phyloP scores from a whole-genome alignment of 495 filamentous ascomycete species.

The Penicillium nucicola region DNA sequence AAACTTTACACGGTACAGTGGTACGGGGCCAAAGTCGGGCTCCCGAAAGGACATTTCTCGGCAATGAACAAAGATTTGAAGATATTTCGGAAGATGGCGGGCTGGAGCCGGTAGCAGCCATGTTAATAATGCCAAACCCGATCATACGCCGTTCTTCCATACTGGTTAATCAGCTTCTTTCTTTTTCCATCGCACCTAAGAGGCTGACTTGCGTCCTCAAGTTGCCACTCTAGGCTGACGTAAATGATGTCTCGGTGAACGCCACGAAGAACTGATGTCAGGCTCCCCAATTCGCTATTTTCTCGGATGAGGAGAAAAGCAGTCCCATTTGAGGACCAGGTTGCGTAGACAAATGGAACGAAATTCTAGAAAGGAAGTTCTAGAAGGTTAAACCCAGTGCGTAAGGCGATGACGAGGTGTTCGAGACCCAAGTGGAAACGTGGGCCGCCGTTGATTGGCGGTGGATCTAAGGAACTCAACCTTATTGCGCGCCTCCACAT shows the following conservation, averaged over 20 bases:
- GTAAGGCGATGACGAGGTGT: conserved; percentile 3
- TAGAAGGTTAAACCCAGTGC: neutral
- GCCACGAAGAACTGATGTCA: conserved; percentile 1
- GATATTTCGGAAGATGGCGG: too few relatives aligned
- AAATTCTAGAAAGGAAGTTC: conserved; percentile 1
- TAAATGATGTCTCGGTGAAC: neutral
- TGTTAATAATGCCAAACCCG: too few relatives aligned
- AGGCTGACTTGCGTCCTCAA: neutral
- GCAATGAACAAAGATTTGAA: too few relatives aligned
- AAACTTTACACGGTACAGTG: too few relatives aligned
- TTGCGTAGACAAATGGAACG: neutral
- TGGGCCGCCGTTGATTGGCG: conserved; percentile 2
- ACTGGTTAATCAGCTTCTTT: too few relatives aligned
- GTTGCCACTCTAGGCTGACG: conserved; percentile 3
- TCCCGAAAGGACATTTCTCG: too few relatives aligned
- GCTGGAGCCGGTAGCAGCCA: too few relatives aligned
- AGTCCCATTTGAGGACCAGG: neutral
- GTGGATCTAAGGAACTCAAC: neutral
- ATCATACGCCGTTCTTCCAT: too few relatives aligned
- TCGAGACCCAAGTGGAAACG: conserved; percentile 1
- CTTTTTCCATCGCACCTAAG: too few relatives aligned
- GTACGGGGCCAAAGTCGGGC: too few relatives aligned
- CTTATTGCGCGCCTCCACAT: conserved; percentile 2
- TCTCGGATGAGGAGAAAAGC: neutral
- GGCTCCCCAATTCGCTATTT: neutral